Base-by-base conservation (phyloP, 805 yeast species). In the Metschnikowia proteae region DNA sequence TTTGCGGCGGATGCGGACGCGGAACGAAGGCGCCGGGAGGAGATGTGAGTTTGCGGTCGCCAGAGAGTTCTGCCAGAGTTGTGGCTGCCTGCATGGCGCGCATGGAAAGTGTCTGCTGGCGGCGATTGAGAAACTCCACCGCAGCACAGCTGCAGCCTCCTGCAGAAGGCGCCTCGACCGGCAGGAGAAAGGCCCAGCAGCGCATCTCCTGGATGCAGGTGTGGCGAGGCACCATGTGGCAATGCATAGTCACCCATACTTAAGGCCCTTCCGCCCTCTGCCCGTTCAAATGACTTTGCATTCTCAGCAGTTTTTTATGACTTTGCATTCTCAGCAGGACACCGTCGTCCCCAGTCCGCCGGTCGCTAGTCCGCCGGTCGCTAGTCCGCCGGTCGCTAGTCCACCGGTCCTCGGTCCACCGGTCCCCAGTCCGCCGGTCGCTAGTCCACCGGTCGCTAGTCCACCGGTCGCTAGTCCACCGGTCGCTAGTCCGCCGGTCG, bases 1-100 rank as follows among this genome's bases (percentile, higher is more conserved):
- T 56, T 56, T 38, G 39, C 52, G 8, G 27, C 51, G 8, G 27
- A 30, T 5, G 38, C 47, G 5, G 33, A 23, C 25, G 9, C 26
- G 22, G 25, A 26, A 3, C 11, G 28, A 28, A 31, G 38, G 11
- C 38, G 38, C 30, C 36, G 9, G 5, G n/a, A 6, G 31, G 25
- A 35, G 25, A 11, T 9, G 26, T 10, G 25, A 35, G 10, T n/a
- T 17, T 2, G 17, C 1, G 17, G 17, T 17, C 17, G 17, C 17
- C 17, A 17, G 17, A 17, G 17, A 17, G 17, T 17, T 17, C 17
- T 17, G 17, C 17, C 17, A 17, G 17, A 17, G 17, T 17, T 17
- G 17, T 17, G 17, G 17, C 17, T 1, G 17, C 17, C 17, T 17
- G 17, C 17, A 17, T 17, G 2, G 38, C 8, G 28, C 26, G 38